Conservation (phyloP, 192 early-diverging fungal species). For the Coemansia aciculifera region DNA sequence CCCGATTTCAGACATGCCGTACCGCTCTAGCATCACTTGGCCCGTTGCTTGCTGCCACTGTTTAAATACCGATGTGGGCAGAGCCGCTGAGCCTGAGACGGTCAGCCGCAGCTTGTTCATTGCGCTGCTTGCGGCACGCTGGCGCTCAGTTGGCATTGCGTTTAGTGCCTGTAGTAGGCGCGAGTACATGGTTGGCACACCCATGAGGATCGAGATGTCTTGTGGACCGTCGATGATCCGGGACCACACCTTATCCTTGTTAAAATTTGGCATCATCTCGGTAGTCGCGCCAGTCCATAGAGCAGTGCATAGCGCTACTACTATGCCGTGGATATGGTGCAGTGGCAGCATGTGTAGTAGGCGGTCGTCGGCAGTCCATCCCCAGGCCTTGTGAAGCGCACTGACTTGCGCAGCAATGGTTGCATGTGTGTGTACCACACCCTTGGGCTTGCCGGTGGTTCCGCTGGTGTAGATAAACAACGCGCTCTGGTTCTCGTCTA, state of each 20-base stretch:
- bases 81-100: conserved; percentile 73
- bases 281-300: conserved; percentile 72
- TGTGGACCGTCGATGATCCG: conserved; percentile 59
- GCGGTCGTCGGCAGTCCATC: conserved; percentile 63
- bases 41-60: conserved; percentile 73
- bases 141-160: conserved; percentile 39
- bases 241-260: conserved; percentile 64
- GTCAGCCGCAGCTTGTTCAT: conserved; percentile 74
- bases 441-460: conserved; percentile 74
- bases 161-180: conserved; percentile 66
- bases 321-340: conserved; percentile 79
- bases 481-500: conserved; percentile 57
- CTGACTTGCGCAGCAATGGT: conserved; percentile 67
- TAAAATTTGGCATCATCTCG: conserved; percentile 75
- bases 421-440: conserved; percentile 74
- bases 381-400: conserved; percentile 70
- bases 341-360: conserved; percentile 81
- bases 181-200: conserved; percentile 86
- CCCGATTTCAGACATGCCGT: conserved; percentile 89
- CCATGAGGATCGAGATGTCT: conserved; percentile 78
- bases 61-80: conserved; percentile 69
- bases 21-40: conserved; percentile 78
- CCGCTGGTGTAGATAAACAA: conserved; percentile 81
- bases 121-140: conserved; percentile 44
- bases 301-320: conserved; percentile 64